phyloP scores from a whole-genome alignment of 768 basidiomycete species.

The Termitomyces sp. region DNA sequence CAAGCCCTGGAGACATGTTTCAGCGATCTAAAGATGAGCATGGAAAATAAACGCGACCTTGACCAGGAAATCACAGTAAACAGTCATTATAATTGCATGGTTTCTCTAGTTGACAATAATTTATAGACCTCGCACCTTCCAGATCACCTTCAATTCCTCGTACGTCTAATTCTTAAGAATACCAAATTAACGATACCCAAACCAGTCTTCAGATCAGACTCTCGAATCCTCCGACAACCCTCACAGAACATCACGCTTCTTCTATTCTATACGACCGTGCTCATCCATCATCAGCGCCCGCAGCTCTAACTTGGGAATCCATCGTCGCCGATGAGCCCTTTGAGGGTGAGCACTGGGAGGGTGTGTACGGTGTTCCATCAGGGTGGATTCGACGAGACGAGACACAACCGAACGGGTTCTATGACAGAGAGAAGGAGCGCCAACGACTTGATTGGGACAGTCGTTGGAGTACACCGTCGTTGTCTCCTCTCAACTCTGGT shows the following conservation, averaged over 20 bases:
- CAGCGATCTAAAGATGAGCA: slow-evolving; percentile 42
- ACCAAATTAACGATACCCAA: background rate
- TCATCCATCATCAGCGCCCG: slow-evolving; percentile 37
- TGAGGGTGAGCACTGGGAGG: slow-evolving; percentile 84
- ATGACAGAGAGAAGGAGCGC: slow-evolving; percentile 18
- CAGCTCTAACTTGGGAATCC: slow-evolving; percentile 65
- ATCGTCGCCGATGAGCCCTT: slow-evolving; percentile 81
- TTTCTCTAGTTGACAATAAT: background rate
- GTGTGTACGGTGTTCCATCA: slow-evolving; percentile 52
- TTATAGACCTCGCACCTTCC: slow-evolving; percentile 54
- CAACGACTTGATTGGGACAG: slow-evolving; percentile 29
- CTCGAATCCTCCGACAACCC: slow-evolving; percentile 43
- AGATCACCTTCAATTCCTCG: slow-evolving; percentile 70
- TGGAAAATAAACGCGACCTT: slow-evolving; percentile 48
- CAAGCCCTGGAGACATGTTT: slow-evolving; percentile 56
- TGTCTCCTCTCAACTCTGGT: slow-evolving; percentile 61
- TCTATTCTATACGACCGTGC: slow-evolving; percentile 40
- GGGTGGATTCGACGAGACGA: slow-evolving; percentile 32
- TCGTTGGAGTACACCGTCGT: slow-evolving; percentile 58
- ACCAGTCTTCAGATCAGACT: slow-evolving; percentile 42
- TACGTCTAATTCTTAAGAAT: slow-evolving; percentile 24
- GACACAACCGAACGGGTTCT: slow-evolving; percentile 27
- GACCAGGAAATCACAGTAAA: slow-evolving; percentile 62
- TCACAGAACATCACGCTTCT: slow-evolving; percentile 51
- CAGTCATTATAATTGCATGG: background rate